Evolutionary conservation across 345 rosid genomes (phyloP).

Genomic region (Isatis tinctoria): DNA sequence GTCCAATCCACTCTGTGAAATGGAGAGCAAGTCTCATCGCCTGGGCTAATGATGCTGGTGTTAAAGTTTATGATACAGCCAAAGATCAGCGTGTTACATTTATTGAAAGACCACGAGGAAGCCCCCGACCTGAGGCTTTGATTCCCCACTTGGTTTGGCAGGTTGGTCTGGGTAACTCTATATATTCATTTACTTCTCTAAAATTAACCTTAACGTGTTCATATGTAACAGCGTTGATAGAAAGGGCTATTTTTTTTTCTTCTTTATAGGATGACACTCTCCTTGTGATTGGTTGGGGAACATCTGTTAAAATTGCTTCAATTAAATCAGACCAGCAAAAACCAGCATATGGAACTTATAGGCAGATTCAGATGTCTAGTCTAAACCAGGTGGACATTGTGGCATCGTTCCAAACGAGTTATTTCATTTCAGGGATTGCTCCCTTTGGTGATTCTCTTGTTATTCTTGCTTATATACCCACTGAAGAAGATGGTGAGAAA

Average conservation of each 20-base stretch:
- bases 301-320: constrained; percentile 81
- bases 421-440: constrained; percentile 98
- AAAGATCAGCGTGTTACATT: constrained; percentile 89
- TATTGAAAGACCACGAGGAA: constrained; percentile 90
- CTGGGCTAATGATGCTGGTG: constrained; percentile 99
- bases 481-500: constrained; percentile 78
- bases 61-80: constrained; percentile 91
- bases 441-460: constrained; percentile 99
- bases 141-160: constrained; percentile 98
- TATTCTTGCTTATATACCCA: constrained; percentile 86
- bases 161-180: constrained; percentile 43
- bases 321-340: constrained; percentile 60
- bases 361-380: constrained; percentile 48
- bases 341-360: constrained; percentile 55
- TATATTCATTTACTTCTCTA: not conserved
- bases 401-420: constrained; percentile 97
- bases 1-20: constrained; percentile 89
- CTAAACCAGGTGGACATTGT: constrained; percentile 88
- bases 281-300: constrained; percentile 99
- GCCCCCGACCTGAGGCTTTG: constrained; percentile 88
- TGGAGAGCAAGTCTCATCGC: constrained; percentile 96
- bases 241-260: constrained; percentile 9
- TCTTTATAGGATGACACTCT: constrained; percentile 82
- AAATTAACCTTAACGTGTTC: not conserved
- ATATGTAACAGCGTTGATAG: not conserved